Percentiles rank a stretch among this genome's conserved stretches.
Evolutionary conservation across 2,329 filamentous ascomycete species (phyloP).

Genomic region (Apiospora phragmitis): DNA sequence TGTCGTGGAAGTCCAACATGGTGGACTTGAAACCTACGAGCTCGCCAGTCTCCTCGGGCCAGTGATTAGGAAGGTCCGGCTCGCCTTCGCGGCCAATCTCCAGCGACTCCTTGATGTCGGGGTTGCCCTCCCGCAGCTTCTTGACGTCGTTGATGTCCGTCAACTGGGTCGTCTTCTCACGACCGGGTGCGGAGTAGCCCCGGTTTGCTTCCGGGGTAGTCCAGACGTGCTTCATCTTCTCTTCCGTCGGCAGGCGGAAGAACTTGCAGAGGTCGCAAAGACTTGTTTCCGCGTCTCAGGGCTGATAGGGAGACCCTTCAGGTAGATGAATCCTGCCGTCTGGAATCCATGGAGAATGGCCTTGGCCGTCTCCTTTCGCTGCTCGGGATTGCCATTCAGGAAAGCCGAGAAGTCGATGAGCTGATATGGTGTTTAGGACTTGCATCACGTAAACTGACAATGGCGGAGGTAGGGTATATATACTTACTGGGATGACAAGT

Average conservation of each 20-base stretch:
- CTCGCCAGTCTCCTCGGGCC: conserved; percentile 61
- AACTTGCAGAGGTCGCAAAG: conserved; percentile 71
- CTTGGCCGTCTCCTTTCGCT: conserved; percentile 66
- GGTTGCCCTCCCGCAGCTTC: conserved; percentile 56
- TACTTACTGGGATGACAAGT: conserved; percentile 53
- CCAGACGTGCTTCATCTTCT: conserved; percentile 70
- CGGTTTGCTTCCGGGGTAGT: conserved; percentile 72
- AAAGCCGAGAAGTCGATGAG: conserved; percentile 79
- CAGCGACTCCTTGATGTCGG: conserved; percentile 65
- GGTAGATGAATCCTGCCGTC: conserved; percentile 85
- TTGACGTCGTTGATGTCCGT: conserved; percentile 57
- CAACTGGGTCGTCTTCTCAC: conserved; percentile 69
- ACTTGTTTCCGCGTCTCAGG: conserved; percentile 57
- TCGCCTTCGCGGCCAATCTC: conserved; percentile 65
- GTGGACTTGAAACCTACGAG: conserved; percentile 63
- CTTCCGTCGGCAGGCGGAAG: conserved; percentile 62
- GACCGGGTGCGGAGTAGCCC: conserved; percentile 68
- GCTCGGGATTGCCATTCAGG: conserved; percentile 58
- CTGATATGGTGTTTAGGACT: conserved; percentile 39
- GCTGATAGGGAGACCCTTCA: conserved; percentile 75
- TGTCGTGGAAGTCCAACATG: conserved; percentile 75
- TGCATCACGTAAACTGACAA: background rate
- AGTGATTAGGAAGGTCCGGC: conserved; percentile 69
- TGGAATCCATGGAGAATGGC: conserved; percentile 80
- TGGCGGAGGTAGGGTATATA: background rate